phyloP scores from a whole-genome alignment of 768 basidiomycete genomes.

The Boletus reticulatus region DNA sequence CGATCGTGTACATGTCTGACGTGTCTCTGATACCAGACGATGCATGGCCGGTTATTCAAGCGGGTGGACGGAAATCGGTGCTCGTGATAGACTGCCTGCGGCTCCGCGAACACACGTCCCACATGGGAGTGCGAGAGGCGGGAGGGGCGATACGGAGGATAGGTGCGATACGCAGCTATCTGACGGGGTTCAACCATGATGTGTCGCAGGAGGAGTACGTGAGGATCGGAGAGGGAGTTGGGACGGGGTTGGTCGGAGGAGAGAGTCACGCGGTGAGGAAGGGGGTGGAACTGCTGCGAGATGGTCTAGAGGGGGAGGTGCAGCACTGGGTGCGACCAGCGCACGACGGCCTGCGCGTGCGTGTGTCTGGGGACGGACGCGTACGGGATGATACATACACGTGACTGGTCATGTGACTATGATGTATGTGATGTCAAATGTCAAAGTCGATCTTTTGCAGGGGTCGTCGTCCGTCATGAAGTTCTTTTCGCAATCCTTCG shows the following conservation, averaged over 20 bases:
- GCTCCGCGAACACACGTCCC: conserved; percentile 66
- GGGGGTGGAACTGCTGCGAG: conserved; percentile 47
- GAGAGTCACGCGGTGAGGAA: conserved; percentile 35
- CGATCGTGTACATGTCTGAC: conserved; percentile 79
- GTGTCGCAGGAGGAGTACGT: conserved; percentile 76
- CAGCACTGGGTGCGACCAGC: conserved; percentile 65
- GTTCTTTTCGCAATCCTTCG: conserved; percentile 55
- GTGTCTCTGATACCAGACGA: conserved; percentile 76
- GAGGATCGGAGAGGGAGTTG: conserved; percentile 55
- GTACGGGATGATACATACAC: conserved; percentile 55
- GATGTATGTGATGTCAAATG: too few species aligned
- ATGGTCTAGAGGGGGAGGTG: conserved; percentile 42
- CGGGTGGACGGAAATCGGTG: conserved; percentile 38
- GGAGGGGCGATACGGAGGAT: conserved; percentile 54
- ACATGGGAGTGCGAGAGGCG: conserved; percentile 71
- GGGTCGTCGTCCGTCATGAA: conserved; percentile 49
- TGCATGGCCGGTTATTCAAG: conserved; percentile 54
- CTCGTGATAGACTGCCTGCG: conserved; percentile 78
- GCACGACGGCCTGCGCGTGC: conserved; percentile 68
- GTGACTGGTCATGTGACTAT: conserved; percentile 3
- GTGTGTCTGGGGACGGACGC: conserved; percentile 38
- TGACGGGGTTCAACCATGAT: conserved; percentile 77
- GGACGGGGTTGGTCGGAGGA: conserved; percentile 24
- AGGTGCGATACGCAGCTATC: conserved; percentile 60
- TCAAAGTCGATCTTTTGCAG: conserved; percentile 9